Base-by-base conservation (phyloP, 2,329 filamentous ascomycete species). In the Dichotomopilus funicola region DNA sequence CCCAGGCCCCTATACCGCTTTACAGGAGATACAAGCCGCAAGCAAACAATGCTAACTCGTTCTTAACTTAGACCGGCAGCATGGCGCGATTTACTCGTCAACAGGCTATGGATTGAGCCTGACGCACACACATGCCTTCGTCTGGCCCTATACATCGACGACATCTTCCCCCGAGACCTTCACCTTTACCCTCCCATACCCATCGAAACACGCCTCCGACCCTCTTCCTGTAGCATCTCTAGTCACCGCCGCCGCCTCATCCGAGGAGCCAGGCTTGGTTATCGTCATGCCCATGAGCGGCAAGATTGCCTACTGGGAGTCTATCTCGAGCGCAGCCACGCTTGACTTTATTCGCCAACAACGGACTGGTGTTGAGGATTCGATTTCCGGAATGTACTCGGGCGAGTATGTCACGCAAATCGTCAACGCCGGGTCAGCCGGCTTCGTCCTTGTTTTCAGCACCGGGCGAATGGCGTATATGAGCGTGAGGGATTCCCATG, bases 291-390 rank as follows among this genome's bases (percentile, higher is more conserved):
- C 92, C 10, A 82, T 82, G 13, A 91, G 80, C 49, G 94, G 94
- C 51, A 91, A 86, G 70, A 83, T 97, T 51, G 86, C 89, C 45
- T 97, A 94, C 70, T 97, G 94, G 91, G 94, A 97, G 69, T 95
- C 90, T 41, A 88, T 97, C 60, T 91, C 92, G 54, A 91, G 85
- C 69, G 91, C 90, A 8, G 88, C 91, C 41, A 90, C 89, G 0
- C 79, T 95, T 54, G 89, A 88, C 60, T 82, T 95, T 42, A 88
- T 92, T 65, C 86, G 88, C 61, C 87, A 95, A 67, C 88, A 89
- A 65, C 85, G 88, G 61, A 86, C 85, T 61, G 89, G 89, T 12
- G 82, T 95, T 12, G 89, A 95, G 65, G 83, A 88, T 46, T 75
- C 75, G 2, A 83, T 96, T 59, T 77, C 82, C 2, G 87, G 87